These are phyloP conservation scores for Picea glauca DNA, from an alignment of 75 land plant species.

Conservation along the genomic window DNA sequence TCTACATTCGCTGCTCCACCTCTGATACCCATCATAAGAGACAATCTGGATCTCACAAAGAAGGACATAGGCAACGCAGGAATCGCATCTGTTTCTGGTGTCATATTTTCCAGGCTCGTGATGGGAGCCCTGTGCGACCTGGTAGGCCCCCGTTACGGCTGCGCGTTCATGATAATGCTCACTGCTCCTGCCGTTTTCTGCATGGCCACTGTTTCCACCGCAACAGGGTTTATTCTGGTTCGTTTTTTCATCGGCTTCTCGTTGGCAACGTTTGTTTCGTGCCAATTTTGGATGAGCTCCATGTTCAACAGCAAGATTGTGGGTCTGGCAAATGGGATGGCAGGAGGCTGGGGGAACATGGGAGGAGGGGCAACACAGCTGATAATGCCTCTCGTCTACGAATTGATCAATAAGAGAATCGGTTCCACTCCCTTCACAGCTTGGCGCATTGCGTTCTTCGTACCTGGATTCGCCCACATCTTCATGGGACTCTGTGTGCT, in stretches of 20 bases:
- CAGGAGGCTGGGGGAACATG: constrained; percentile 91
- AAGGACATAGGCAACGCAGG: constrained; percentile 76
- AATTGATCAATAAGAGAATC: constrained; percentile 29
- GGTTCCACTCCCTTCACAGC: constrained; percentile 55
- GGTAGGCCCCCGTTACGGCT: constrained; percentile 76
- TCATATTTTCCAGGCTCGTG: constrained; percentile 66
- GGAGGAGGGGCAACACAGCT: constrained; percentile 92
- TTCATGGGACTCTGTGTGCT: constrained; percentile 64
- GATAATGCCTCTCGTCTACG: constrained; percentile 73
- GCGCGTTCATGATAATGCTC: constrained; percentile 70
- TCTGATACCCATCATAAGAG: constrained; percentile 81
- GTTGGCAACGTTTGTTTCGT: constrained; percentile 88
- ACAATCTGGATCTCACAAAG: constrained; percentile 72
- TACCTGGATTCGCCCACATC: constrained; percentile 61
- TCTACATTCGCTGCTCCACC: constrained; percentile 96
- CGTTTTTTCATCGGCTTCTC: constrained; percentile 87
- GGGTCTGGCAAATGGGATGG: constrained; percentile 70
- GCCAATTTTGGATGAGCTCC: constrained; percentile 94
- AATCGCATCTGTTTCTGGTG: constrained; percentile 80
- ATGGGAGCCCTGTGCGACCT: constrained; percentile 92
- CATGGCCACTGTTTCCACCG: constrained; percentile 50
- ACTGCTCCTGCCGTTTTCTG: constrained; percentile 80
- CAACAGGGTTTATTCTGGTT: constrained; percentile 55
- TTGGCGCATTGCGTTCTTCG: constrained; percentile 73
- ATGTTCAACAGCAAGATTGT: constrained; percentile 81